These are phyloP conservation scores for Taiozyma sp. DNA, from an alignment of 1,139 yeast genomes.

Conservation along the genomic window DNA sequence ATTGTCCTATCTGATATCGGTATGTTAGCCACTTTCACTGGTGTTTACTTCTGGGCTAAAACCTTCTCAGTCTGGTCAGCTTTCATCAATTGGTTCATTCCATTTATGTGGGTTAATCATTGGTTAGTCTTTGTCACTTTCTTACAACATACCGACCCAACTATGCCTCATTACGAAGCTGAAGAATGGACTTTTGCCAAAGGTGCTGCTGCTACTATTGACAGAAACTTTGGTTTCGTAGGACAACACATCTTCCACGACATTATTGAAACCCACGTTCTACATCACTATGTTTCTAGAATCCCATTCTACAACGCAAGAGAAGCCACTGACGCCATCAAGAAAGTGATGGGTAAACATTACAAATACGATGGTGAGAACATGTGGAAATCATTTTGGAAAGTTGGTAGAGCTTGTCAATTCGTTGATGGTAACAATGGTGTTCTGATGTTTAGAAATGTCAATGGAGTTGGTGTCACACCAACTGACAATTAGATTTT, in stretches of 20 bases:
- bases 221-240: slow-evolving; percentile 56
- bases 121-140: slow-evolving; percentile 62
- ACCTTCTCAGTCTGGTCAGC: slow-evolving; percentile 44
- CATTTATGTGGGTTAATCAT: slow-evolving; percentile 56
- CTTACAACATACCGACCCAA: slow-evolving; percentile 56
- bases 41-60: slow-evolving; percentile 45
- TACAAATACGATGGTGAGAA: slow-evolving; percentile 48
- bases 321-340: slow-evolving; percentile 54
- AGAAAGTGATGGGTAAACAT: slow-evolving; percentile 57
- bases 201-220: slow-evolving; percentile 66
- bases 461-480: slow-evolving; percentile 43
- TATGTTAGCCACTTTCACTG: slow-evolving; percentile 35
- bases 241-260: slow-evolving; percentile 59
- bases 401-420: slow-evolving; percentile 51
- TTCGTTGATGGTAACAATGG: slow-evolving; percentile 60
- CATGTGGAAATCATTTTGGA: slow-evolving; percentile 58
- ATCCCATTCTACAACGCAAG: slow-evolving; percentile 62
- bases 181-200: slow-evolving; percentile 58
- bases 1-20: slow-evolving; percentile 53
- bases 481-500: slow-evolving; percentile 16
- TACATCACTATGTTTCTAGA: slow-evolving; percentile 58
- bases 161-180: slow-evolving; percentile 55
- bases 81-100: slow-evolving; percentile 48
- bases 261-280: slow-evolving; percentile 60
- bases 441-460: slow-evolving; percentile 55